These are phyloP conservation scores for Onygenales sp. DNA, from an alignment of 2,329 filamentous ascomycete genomes.

Conservation along the genomic window DNA sequence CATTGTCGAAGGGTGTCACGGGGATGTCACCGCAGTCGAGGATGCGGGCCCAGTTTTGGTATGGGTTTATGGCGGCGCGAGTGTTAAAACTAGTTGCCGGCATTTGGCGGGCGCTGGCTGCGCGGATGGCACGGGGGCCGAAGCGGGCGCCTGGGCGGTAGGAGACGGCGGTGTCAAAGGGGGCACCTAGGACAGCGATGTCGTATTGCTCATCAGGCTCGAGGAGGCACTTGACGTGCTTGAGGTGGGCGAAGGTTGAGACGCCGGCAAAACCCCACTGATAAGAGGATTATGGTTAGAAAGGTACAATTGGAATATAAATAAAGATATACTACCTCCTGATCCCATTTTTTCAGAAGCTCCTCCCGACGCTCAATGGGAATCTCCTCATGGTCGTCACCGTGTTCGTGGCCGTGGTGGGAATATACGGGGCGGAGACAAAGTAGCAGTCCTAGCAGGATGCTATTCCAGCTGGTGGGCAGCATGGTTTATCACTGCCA, in stretches of 20 bases:
- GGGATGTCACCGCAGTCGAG: slow-evolving; percentile 89
- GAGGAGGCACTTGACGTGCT: slow-evolving; percentile 60
- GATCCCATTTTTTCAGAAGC: slow-evolving; percentile 38
- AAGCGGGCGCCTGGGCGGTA: slow-evolving; percentile 69
- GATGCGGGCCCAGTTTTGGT: slow-evolving; percentile 65
- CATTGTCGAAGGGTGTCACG: slow-evolving; percentile 78
- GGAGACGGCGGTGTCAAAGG: slow-evolving; percentile 64
- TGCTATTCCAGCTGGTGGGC: background rate
- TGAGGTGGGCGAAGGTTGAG: slow-evolving; percentile 63
- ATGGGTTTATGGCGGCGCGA: slow-evolving; percentile 73
- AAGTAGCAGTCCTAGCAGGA: slow-evolving; percentile 23
- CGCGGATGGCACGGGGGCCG: slow-evolving; percentile 77
- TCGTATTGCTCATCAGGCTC: slow-evolving; percentile 55
- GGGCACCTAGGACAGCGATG: slow-evolving; percentile 62
- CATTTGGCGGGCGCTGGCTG: slow-evolving; percentile 72
- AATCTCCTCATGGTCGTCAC: slow-evolving; percentile 31
- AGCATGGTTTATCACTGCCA: background rate
- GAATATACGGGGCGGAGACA: slow-evolving; percentile 22
- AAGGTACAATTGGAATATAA: background rate
- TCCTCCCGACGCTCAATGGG: slow-evolving; percentile 32
- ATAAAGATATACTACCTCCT: slow-evolving; percentile 26
- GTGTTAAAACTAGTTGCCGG: slow-evolving; percentile 74
- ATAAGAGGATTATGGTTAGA: slow-evolving; percentile 4
- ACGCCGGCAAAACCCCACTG: slow-evolving; percentile 64
- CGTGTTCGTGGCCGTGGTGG: slow-evolving; percentile 26